A percentile compares a stretch with the other conserved stretches of the same genome.
Evolutionary conservation across 306 rosid species (phyloP).

Genomic region (Hippophae gyantsensis): DNA sequence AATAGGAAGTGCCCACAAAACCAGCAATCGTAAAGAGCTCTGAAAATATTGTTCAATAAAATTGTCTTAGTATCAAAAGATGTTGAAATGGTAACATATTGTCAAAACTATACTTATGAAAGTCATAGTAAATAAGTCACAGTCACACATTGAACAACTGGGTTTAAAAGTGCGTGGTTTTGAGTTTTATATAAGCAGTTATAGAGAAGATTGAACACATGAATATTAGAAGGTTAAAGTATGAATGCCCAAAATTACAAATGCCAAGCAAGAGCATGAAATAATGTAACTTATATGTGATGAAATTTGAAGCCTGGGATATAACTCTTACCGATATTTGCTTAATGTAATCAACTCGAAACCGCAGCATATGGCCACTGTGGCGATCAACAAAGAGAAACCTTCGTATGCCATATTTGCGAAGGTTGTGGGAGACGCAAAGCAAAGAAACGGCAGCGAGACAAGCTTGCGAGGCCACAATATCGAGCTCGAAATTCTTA

Average conservation of each 20-base stretch:
- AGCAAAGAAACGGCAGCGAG: slow-evolving; percentile 69
- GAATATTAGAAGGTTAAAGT: no score
- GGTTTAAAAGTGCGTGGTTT: no score
- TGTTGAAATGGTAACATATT: no score
- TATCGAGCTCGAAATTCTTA: slow-evolving; percentile 44
- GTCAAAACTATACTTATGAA: no score
- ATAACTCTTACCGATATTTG: slow-evolving; percentile 45
- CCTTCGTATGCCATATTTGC: slow-evolving; percentile 55
- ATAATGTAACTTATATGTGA: background rate
- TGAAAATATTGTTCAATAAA: slow-evolving; percentile 2
- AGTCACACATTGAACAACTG: no score
- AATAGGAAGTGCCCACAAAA: slow-evolving; percentile 28
- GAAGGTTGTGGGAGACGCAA: slow-evolving; percentile 49
- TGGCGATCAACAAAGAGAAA: slow-evolving; percentile 66
- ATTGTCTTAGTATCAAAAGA: no score
- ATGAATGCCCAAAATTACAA: no score
- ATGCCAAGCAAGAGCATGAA: background rate
- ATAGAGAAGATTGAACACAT: no score
- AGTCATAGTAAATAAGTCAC: no score
- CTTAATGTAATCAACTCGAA: slow-evolving; percentile 39
- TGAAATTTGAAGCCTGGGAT: background rate
- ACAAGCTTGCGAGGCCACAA: slow-evolving; percentile 56
- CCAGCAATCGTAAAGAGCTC: slow-evolving; percentile 32
- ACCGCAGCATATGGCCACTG: slow-evolving; percentile 33
- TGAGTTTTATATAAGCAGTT: no score